phyloP scores from a whole-genome alignment of 129 eudicot genomes.

The Heracleum sosnowskyi region DNA sequence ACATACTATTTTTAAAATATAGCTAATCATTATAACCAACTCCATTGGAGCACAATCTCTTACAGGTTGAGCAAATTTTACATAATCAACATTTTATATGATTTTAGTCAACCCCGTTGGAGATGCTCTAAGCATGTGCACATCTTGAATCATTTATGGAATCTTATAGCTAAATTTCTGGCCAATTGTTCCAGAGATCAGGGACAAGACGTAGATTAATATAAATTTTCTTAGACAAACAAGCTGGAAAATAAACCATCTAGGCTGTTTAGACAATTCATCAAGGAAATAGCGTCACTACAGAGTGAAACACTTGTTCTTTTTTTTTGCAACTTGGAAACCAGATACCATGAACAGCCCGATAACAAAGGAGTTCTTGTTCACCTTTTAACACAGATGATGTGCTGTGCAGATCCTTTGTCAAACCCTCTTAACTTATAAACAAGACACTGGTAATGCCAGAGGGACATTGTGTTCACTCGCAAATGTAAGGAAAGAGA shows the following conservation, averaged over 20 bases:
- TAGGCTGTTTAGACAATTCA: neutral
- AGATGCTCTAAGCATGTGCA: no score
- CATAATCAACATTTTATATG: no score
- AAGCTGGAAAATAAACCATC: neutral
- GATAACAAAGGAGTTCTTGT: neutral
- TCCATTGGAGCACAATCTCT: no score
- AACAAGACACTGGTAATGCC: neutral
- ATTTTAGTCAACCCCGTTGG: no score
- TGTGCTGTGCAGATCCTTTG: neutral
- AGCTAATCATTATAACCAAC: no score
- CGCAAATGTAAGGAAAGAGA: neutral
- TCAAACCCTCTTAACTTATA: neutral
- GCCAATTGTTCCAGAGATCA: neutral
- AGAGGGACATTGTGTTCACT: neutral
- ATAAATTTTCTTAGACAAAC: neutral
- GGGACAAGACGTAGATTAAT: constrained; percentile 1
- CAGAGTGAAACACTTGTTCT: neutral
- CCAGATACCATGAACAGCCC: neutral
- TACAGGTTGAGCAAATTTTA: no score
- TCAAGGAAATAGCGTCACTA: neutral
- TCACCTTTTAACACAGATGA: neutral
- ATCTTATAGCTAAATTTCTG: neutral
- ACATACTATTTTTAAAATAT: no score
- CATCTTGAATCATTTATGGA: neutral
- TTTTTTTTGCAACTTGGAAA: neutral